Evolutionary conservation across 2,329 filamentous ascomycete genomes (phyloP).

Genomic region (Colletotrichum lini): DNA sequence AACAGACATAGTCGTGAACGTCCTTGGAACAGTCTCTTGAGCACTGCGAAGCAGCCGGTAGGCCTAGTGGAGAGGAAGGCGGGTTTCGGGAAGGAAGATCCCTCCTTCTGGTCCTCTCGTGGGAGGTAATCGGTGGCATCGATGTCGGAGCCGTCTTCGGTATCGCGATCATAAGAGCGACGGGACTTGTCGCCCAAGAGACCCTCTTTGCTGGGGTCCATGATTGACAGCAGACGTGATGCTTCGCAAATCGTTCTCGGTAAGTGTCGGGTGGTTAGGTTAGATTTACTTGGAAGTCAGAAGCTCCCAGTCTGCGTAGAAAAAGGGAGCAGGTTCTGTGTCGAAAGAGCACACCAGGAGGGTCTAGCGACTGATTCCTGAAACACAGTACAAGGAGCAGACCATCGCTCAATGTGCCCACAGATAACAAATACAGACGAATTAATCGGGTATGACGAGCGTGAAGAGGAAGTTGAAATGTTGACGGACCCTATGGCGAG

Average conservation of each 20-base stretch:
- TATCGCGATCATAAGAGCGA: constrained; percentile 46
- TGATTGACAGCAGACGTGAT: constrained; percentile 13
- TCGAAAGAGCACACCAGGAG: constrained; percentile 1
- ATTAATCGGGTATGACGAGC: not conserved
- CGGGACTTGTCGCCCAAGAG: constrained; percentile 49
- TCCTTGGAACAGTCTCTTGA: constrained; percentile 32
- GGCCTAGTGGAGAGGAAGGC: constrained; percentile 35
- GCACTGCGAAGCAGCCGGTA: constrained; percentile 14
- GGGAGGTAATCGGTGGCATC: constrained; percentile 51
- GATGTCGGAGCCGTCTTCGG: constrained; percentile 48
- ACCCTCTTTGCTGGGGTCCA: constrained; percentile 52
- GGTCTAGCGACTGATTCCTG: constrained; percentile 4
- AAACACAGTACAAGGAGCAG: constrained; percentile 3
- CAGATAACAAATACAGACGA: not conserved
- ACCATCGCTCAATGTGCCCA: constrained; percentile 28
- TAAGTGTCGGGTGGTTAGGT: too few species aligned
- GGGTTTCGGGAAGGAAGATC: constrained; percentile 20
- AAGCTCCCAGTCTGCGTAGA: not conserved
- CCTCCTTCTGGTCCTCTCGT: constrained; percentile 17
- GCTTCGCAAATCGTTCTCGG: not conserved
- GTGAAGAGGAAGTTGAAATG: not conserved
- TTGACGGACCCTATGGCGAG: not conserved
- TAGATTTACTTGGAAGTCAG: not conserved
- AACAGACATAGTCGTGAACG: constrained; percentile 55
- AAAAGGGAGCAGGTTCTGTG: not conserved